phyloP scores from a whole-genome alignment of 2,329 filamentous ascomycete species.

The Alternaria postmessia region DNA sequence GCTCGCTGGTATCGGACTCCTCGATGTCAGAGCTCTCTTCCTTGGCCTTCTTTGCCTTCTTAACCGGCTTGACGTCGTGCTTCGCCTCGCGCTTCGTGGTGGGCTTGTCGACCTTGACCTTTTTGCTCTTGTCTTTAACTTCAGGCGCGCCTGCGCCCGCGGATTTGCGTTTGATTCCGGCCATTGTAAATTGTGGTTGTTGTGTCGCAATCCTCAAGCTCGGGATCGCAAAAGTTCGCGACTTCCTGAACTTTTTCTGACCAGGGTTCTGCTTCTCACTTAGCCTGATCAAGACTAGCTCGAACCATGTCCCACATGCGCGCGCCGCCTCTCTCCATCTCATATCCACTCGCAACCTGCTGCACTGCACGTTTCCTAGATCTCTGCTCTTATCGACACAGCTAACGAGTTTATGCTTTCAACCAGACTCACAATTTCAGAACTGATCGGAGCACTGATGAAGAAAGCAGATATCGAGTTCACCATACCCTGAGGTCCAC shows the following conservation, averaged over 20 bases:
- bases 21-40: slow-evolving; percentile 38
- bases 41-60: slow-evolving; percentile 42
- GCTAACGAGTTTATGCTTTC: neutral
- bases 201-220: slow-evolving; percentile 13
- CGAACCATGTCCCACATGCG: neutral
- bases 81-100: slow-evolving; percentile 38
- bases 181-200: slow-evolving; percentile 32
- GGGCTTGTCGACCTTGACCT: slow-evolving; percentile 47
- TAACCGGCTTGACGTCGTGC: slow-evolving; percentile 35
- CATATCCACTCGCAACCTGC: neutral
- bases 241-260: slow-evolving; percentile 38
- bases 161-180: slow-evolving; percentile 49
- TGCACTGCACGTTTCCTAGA: neutral
- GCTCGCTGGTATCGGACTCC: slow-evolving; percentile 49
- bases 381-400: too few relatives aligned
- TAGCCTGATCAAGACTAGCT: slow-evolving; percentile 11
- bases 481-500: too few relatives aligned
- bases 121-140: slow-evolving; percentile 47
- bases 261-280: slow-evolving; percentile 15
- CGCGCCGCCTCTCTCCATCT: neutral
- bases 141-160: slow-evolving; percentile 27
- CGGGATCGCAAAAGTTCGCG: slow-evolving; percentile 23
- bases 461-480: neutral
- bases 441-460: neutral
- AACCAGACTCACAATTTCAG: neutral